A percentile compares a stretch with the other conserved stretches of the same genome.
Evolutionary conservation across 1,139 yeast genomes (phyloP).

Genomic region (Saccharomyces pastorianus): DNA sequence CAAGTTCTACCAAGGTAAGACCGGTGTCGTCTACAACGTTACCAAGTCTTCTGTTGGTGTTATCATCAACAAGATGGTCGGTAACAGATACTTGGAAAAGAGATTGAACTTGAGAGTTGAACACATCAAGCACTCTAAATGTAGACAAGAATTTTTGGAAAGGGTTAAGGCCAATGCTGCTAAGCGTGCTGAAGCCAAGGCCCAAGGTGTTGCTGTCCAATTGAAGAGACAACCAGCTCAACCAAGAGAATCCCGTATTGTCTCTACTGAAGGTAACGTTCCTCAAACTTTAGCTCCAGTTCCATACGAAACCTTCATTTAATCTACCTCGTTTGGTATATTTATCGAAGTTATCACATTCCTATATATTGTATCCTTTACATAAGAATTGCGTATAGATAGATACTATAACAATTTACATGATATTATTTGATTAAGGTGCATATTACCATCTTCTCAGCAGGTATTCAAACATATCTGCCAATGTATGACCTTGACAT

Average conservation of each 20-base stretch:
- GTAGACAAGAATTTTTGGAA: constrained; percentile 97
- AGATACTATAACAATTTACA: background rate
- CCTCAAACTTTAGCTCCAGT: constrained; percentile 99
- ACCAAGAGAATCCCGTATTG: constrained; percentile 89
- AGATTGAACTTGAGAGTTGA: constrained; percentile 97
- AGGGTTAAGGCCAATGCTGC: constrained; percentile 97
- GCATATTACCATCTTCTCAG: background rate
- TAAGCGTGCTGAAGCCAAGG: constrained; percentile 90
- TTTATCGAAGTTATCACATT: background rate
- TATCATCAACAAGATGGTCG: constrained; percentile 95
- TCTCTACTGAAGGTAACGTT: constrained; percentile 67
- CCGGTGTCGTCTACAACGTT: constrained; percentile 97
- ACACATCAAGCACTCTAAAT: constrained; percentile 98
- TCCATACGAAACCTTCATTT: constrained; percentile 98
- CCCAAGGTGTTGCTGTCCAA: constrained; percentile 80
- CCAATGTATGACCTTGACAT: background rate
- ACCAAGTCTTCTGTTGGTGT: constrained; percentile 98
- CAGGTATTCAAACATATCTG: background rate
- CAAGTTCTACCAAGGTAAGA: constrained; percentile 99
- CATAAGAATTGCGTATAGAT: background rate
- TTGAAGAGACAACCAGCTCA: constrained; percentile 97
- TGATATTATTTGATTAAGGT: background rate
- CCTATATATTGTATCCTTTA: background rate
- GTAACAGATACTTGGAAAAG: constrained; percentile 98
- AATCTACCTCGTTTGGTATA: constrained; percentile 32